Base-by-base conservation (phyloP, 805 yeast species). In the Hagleromyces aurorensis region DNA sequence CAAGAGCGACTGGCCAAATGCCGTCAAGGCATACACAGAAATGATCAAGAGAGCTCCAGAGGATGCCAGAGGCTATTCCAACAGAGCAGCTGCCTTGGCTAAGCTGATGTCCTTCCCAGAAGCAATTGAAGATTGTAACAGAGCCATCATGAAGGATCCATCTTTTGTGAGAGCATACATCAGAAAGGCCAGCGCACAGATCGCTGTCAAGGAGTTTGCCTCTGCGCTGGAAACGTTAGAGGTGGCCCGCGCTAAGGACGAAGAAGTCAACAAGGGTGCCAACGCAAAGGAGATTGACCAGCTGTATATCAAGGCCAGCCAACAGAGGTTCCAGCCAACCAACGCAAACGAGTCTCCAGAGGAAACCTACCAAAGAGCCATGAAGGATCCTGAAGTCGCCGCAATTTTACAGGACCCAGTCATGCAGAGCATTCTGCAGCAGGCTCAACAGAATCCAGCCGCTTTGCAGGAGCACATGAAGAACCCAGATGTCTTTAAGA, bases 21-120 rank as follows among this genome's bases (percentile, higher is more conserved):
- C 97, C 13, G 96, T 91, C 24, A 81, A 82, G 57, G 81, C 94
- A 4, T 91, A 91, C 62, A 70, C 93, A 28, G 98, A 91, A 63
- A 91, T 91, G 87, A 69, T 89, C 48, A 84, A 86, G 64, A 81
- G 99, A 58, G 86, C 87, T n/a, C 99, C 99, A 34, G 75, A 75
- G 33, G 97, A 91, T 60, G 93, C 94, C 14, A 76, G 96, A 60
- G 97, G 96, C 34, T 91, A 86, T 61, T 86, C 94, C 19, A 91
- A 91, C 67, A 81, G 99, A 63, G 98, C 99, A 30, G 98, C 98
- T 21, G 95, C 95, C 2, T 72, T 81, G 55, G 78, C 94, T 26
- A 91, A 91, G 62, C 72, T 91, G 45, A 75, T 89, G 82, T 84
- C 96, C 8, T 91, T 89, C 81, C 96, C 96, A 12, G 97, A 89